Base-by-base conservation (phyloP, 257 asterid genomes). In the Nicotiana tabacum region DNA sequence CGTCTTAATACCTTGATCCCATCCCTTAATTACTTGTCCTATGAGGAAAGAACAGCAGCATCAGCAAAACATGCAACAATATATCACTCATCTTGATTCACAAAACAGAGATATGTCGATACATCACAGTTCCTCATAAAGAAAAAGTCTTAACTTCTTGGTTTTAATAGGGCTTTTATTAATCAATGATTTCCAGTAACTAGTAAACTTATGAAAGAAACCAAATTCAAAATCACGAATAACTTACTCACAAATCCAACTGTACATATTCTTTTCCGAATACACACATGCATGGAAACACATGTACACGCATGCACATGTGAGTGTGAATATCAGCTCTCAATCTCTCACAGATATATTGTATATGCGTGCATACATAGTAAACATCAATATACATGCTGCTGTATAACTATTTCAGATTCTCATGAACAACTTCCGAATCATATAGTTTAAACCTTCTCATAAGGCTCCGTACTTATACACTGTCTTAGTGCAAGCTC, bases 21-120 rank as follows among this genome's bases (percentile, higher is more conserved):
- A 89, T 86, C 93, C 93, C 87, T 85, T 90, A 51, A 91, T 91
- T 37, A 91, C 94, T 85, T 88, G 87, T 43, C 94, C 93, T 89
- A 85, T 46, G n/a, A 37, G 53, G 55, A 72, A 66, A 67, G 77
- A 33, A 57, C 24, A 18, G 27, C 2, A 57, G 64, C 64, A 57
- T 57, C 64, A 39, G 58, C 60, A 70, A 70, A 70, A 13, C 78
- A 70, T 17, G 16, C 32, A n/a, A 51, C 35, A 6, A 70, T 18
- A 70, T 70, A 11, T 70, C 37, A 43, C 12, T 12, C n/a, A 43
- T 43, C 60, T 43, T 70, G 9, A 62, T 21, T 43, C 9, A 55
- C 32, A 16, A 39, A 46, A 16, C 77, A 64, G 29, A 43, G 61
- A 51, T 30, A 24, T 24, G 33, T 12, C 33, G 24, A 62, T 17